phyloP scores from a whole-genome alignment of 176 grass and related monocot genomes.

The Alloteropsis semialata region DNA sequence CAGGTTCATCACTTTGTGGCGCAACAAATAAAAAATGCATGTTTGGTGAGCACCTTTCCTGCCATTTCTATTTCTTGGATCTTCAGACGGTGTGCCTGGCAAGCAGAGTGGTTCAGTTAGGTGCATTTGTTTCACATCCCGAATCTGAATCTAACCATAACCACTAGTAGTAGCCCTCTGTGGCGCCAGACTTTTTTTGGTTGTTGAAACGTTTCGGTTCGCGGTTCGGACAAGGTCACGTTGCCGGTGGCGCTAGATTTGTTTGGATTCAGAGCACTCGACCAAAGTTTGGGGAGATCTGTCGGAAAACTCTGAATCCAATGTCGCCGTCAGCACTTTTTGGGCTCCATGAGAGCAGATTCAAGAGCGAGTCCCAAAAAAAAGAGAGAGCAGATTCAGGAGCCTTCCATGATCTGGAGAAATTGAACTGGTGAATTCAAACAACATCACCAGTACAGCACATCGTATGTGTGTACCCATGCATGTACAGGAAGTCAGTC shows the following conservation, averaged over 20 bases:
- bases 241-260: conserved; percentile 25
- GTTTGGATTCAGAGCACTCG: conserved; percentile 7
- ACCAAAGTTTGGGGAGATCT: conserved; percentile 23
- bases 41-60: neutral
- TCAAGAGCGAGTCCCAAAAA: no score
- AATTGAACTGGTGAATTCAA: neutral
- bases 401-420: neutral
- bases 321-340: conserved; percentile 11
- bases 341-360: neutral
- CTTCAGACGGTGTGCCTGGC: neutral
- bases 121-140: neutral
- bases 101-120: conserved; percentile 4
- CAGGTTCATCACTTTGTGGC: neutral
- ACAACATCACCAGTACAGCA: neutral
- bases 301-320: conserved; percentile 8
- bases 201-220: conserved; percentile 30
- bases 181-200: conserved; percentile 11
- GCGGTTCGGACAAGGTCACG: neutral
- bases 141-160: neutral
- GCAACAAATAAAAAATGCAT: neutral
- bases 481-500: neutral
- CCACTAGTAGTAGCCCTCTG: neutral
- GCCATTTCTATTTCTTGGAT: neutral
- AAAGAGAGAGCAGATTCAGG: neutral
- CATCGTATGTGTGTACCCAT: neutral